Evolutionary conservation across 2,329 filamentous ascomycete genomes (phyloP).

Genomic region (Stachybotrys echinatus): DNA sequence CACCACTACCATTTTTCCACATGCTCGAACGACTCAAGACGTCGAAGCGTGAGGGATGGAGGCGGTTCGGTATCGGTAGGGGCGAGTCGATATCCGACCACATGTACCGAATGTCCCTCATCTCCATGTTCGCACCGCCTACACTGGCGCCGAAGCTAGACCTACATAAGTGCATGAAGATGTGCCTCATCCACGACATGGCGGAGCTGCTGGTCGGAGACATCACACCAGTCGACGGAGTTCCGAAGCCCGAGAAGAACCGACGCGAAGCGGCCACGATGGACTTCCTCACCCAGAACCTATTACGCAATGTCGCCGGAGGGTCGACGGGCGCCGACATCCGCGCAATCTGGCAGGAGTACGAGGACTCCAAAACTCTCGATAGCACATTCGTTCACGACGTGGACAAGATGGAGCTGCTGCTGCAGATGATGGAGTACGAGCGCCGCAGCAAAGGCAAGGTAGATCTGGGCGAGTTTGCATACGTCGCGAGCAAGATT

Average conservation of each 20-base stretch:
- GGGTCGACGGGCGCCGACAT: conserved; percentile 66
- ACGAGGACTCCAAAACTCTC: conserved; percentile 78
- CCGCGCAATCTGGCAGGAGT: conserved; percentile 84
- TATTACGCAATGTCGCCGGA: conserved; percentile 73
- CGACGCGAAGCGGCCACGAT: conserved; percentile 84
- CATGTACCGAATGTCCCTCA: conserved; percentile 99
- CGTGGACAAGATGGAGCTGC: conserved; percentile 92
- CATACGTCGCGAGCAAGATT: conserved; percentile 69
- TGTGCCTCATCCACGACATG: conserved; percentile 98
- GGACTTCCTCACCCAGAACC: conserved; percentile 73
- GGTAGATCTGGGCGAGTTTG: conserved; percentile 81
- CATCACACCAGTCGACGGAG: conserved; percentile 87
- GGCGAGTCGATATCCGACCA: conserved; percentile 95
- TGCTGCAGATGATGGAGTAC: conserved; percentile 96
- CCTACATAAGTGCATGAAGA: conserved; percentile 79
- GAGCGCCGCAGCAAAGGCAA: conserved; percentile 64
- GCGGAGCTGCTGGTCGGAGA: conserved; percentile 92
- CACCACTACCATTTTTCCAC: conserved; percentile 90
- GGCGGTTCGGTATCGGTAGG: conserved; percentile 71
- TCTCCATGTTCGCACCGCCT: conserved; percentile 85
- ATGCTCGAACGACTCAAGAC: conserved; percentile 92
- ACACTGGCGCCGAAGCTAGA: conserved; percentile 68
- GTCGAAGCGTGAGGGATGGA: conserved; percentile 93
- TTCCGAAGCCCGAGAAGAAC: conserved; percentile 83
- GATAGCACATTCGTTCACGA: conserved; percentile 93